A percentile compares a stretch with the other conserved stretches of the same genome.
Conservation (phyloP, 2,329 filamentous ascomycete species). For the Drechslerella stenobrocha region DNA sequence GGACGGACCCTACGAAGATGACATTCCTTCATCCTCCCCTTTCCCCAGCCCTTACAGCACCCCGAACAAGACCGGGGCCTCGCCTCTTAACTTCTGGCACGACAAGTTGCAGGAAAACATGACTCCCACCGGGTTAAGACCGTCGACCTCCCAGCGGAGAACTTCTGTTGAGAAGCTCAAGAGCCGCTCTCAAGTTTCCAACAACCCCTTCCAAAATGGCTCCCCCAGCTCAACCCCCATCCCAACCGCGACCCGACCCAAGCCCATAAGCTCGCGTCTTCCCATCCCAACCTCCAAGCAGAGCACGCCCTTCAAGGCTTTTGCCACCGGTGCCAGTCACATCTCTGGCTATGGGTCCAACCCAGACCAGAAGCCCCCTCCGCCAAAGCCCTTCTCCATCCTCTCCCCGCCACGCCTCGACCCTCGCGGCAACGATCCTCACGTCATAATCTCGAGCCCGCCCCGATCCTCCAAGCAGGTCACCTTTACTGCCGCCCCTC, state of each 20-base stretch:
- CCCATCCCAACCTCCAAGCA: conserved; percentile 61
- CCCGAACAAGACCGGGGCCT: conserved; percentile 58
- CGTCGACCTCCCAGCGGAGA: conserved; percentile 72
- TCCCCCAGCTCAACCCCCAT: conserved; percentile 67
- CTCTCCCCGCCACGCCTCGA: conserved; percentile 46
- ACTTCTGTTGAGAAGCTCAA: conserved; percentile 95
- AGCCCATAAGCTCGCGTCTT: conserved; percentile 71
- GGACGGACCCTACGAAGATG: conserved; percentile 49
- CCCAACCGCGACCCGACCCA: conserved; percentile 64
- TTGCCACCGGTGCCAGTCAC: conserved; percentile 58
- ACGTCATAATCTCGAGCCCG: conserved; percentile 64
- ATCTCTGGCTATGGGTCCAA: conserved; percentile 57
- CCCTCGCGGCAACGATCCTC: conserved; percentile 48
- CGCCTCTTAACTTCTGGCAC: conserved; percentile 91
- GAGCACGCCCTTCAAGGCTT: conserved; percentile 62
- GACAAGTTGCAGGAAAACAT: conserved; percentile 74
- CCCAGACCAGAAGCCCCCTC: conserved; percentile 30
- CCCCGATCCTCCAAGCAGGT: conserved; percentile 93
- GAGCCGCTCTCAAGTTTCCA: conserved; percentile 91
- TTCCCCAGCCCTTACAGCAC: conserved; percentile 51
- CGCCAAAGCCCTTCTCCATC: conserved; percentile 53
- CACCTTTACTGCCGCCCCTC: conserved; percentile 90
- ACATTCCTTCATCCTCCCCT: conserved; percentile 51
- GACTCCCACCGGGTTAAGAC: conserved; percentile 56
- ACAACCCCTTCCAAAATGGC: conserved; percentile 98